phyloP scores from a whole-genome alignment of 495 filamentous ascomycete species.

The Rusavskia elegans region DNA sequence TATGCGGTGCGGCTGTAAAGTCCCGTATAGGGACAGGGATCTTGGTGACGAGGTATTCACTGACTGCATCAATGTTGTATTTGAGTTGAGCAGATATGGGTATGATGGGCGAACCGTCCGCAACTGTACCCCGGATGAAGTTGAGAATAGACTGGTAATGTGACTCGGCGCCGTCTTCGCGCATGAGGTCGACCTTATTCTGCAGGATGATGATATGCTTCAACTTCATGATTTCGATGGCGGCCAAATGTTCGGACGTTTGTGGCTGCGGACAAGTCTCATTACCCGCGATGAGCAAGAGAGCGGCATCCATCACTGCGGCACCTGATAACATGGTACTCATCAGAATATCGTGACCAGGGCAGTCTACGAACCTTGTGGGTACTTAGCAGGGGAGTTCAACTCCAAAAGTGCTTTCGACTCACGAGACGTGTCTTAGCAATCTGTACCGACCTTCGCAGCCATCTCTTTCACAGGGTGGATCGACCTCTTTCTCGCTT shows the following conservation, averaged over 20 bases:
- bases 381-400: slow-evolving; percentile 7
- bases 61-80: slow-evolving; percentile 98
- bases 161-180: slow-evolving; percentile 76
- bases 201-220: slow-evolving; percentile 97
- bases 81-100: slow-evolving; percentile 97
- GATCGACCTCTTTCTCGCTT: slow-evolving; percentile 95
- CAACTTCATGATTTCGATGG: slow-evolving; percentile 98
- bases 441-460: slow-evolving; percentile 73
- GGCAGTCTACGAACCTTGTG: slow-evolving; percentile 85
- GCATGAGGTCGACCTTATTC: slow-evolving; percentile 98
- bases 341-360: slow-evolving; percentile 99
- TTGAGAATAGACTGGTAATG: slow-evolving; percentile 94
- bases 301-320: slow-evolving; percentile 96
- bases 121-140: slow-evolving; percentile 94
- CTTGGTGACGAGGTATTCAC: slow-evolving; percentile 80
- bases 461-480: slow-evolving; percentile 84
- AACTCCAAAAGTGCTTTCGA: slow-evolving; percentile 7
- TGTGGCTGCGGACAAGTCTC: slow-evolving; percentile 98
- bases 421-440: slow-evolving; percentile 76
- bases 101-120: slow-evolving; percentile 89
- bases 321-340: slow-evolving; percentile 99
- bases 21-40: slow-evolving; percentile 84
- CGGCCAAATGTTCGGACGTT: slow-evolving; percentile 94
- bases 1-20: slow-evolving; percentile 79
- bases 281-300: slow-evolving; percentile 94